Base-by-base conservation (phyloP, 345 rosid species). In the Conringia planisiliqua region DNA sequence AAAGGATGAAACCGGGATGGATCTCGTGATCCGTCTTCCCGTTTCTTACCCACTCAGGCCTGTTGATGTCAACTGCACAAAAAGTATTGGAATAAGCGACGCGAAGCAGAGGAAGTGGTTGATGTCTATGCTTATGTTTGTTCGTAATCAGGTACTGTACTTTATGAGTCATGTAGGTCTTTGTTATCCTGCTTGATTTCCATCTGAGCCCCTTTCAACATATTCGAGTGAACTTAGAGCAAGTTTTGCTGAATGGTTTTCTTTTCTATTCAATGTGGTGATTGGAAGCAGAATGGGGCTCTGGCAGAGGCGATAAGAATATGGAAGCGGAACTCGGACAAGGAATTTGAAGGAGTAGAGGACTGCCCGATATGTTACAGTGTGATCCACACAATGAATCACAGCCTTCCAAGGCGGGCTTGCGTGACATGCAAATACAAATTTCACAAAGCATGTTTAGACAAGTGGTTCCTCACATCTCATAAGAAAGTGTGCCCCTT, bases 361-460 rank as follows among this genome's bases (percentile, higher is more conserved):
- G 99, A 94, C 84, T 94, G 99, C 70, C 99, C 97, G 7, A 94
- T 94, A 60, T 94, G 99, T 78, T 94, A 94, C 85, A 94, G 97
- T 78, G 96, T 94, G 72, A 92, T 94, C 65, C 99, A 94, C 82
- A 90, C 96, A 16, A 79, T 72, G 26, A 89, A 92, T 78, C 97
- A 90, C 78, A 86, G 90, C 86, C 93, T 90, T 68, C 97, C 99
- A 64, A 95, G 96, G 59, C 90, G 90, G 72, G 96, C 96, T 42
- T 94, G 97, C 86, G 83, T 80, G 76, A 92, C 97, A 54, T 91
- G 99, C 89, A 91, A 92, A 74, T 93, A 94, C 87, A 94, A 92
- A 83, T 94, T 91, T 68, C 99, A 91, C 76, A 78, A 90, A 27
- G 92, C 95, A 7, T 94, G 97, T 84, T 84, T 94, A 32, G 90